Base-by-base conservation (phyloP, 495 filamentous ascomycete species). In the Hypoxylon cercidicola region DNA sequence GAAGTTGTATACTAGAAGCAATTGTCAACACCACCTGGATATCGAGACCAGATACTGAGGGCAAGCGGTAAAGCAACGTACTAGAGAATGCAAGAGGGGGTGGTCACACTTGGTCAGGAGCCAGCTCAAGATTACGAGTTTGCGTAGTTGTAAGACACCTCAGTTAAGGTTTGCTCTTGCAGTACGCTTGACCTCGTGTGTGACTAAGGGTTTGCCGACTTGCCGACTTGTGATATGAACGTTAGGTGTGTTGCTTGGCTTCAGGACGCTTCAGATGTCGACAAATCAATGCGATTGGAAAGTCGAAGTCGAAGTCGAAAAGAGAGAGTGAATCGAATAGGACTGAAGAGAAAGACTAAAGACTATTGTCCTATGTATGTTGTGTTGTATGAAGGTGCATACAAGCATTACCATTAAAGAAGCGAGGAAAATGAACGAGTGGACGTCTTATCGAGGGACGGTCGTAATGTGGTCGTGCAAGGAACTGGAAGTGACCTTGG, bases 381-480 rank as follows among this genome's bases (percentile, higher is more conserved):
- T 35, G 28, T 46, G 7, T 19, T 51, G 30, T 53, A 16, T 11
- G 20, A 15, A 41, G 21, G 34, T 39, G 19, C 40, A 16, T 50
- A 49, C 43, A 40, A 12, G 37, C 37, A n/a, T n/a, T 46, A 18
- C 21, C 41, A 12, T 40, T n/a, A n/a, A n/a, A n/a, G n/a, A n/a
- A 62, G 35, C 16, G 41, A 39, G 18, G 15, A 18, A 34, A 61
- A 18, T 20, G 40, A 66, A 66, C 46, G 57, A 61, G 57, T 53
- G 63, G 40, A 61, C 47, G 63, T 51, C 45, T 57, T 44, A 28
- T 50, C 30, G 58, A 57, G 6, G 23, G 30, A 43, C 4, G 40
- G 53, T 63, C 54, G 49, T 68, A 5, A 68, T 48, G 64, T 62
- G 57, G 57, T 62, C 57, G 62, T 57, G 58, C 58, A 67, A 67